Conservation (phyloP, 148 eudicot species). For the Arctostaphylos glauca region DNA sequence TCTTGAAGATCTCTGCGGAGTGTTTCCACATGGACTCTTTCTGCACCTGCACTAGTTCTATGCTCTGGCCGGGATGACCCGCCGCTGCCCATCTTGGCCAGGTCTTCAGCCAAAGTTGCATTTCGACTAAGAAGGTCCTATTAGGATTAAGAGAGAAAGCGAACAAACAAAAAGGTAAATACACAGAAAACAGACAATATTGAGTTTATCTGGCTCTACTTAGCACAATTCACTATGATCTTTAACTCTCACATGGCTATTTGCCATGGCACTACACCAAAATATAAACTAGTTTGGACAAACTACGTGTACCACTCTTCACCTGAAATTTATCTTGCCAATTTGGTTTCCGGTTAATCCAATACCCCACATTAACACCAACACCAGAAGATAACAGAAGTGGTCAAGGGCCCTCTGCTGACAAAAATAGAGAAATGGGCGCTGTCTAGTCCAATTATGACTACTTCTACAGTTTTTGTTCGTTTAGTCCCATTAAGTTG, state of each 20-base stretch:
- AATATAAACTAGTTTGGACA: not conserved
- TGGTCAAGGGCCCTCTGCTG: not conserved
- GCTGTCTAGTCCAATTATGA: not conserved
- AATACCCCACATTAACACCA: not conserved
- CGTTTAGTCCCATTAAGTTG: not conserved
- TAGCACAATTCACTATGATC: not conserved
- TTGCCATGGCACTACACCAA: not conserved
- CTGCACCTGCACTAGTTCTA: conserved; percentile 54
- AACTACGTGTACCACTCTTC: not conserved
- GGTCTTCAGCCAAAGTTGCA: conserved; percentile 71
- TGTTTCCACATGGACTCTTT: conserved; percentile 67
- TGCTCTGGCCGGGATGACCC: conserved; percentile 38
- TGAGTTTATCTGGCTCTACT: not conserved
- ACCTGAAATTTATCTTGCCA: not conserved
- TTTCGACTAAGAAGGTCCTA: conserved; percentile 89
- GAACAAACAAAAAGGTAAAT: not conserved
- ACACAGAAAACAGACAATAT: not conserved
- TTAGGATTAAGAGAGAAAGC: not conserved
- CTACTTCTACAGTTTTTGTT: not conserved
- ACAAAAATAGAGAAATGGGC: not conserved
- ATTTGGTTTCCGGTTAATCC: not conserved
- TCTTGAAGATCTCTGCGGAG: conserved; percentile 76
- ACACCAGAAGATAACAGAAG: not conserved
- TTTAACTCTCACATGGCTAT: not conserved
- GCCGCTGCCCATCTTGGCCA: conserved; percentile 57